These are phyloP conservation scores for Boletus subcaerulescens DNA, from an alignment of 768 basidiomycete species.

Conservation along the genomic window DNA sequence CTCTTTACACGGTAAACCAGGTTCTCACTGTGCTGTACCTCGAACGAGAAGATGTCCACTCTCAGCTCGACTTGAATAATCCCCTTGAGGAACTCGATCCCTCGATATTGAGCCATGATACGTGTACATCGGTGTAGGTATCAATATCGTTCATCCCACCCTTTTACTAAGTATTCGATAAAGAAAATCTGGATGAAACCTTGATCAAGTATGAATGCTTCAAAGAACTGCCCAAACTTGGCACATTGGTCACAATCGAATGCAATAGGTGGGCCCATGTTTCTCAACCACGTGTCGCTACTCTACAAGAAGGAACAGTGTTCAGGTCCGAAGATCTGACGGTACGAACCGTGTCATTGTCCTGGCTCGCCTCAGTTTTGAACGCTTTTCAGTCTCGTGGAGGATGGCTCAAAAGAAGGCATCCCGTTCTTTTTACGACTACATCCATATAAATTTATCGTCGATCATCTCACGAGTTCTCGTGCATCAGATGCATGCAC, in stretches of 20 bases:
- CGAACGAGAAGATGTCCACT: slow-evolving; percentile 65
- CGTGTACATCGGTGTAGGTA: slow-evolving; percentile 79
- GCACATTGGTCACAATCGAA: slow-evolving; percentile 93
- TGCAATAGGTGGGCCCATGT: slow-evolving; percentile 70
- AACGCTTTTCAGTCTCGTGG: slow-evolving; percentile 93
- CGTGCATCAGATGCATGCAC: slow-evolving; percentile 85
- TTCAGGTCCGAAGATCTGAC: slow-evolving; percentile 91
- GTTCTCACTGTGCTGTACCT: slow-evolving; percentile 87
- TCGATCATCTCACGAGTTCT: slow-evolving; percentile 98
- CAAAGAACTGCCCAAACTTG: slow-evolving; percentile 84
- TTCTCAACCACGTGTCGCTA: background rate
- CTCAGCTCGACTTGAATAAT: slow-evolving; percentile 57
- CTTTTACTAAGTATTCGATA: background rate
- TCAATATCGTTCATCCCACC: background rate
- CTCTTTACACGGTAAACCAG: slow-evolving; percentile 38
- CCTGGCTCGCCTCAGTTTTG: slow-evolving; percentile 87
- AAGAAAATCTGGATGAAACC: slow-evolving; percentile 73
- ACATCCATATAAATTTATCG: slow-evolving; percentile 94
- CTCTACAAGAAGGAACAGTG: slow-evolving; percentile 83
- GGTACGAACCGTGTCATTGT: slow-evolving; percentile 90
- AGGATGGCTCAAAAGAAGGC: slow-evolving; percentile 71
- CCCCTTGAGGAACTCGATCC: slow-evolving; percentile 69
- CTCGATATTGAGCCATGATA: slow-evolving; percentile 78
- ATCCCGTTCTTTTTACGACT: slow-evolving; percentile 96
- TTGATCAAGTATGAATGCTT: slow-evolving; percentile 79